Evolutionary conservation across 495 filamentous ascomycete species (phyloP).

Genomic region (Hypoxylon fuscum): DNA sequence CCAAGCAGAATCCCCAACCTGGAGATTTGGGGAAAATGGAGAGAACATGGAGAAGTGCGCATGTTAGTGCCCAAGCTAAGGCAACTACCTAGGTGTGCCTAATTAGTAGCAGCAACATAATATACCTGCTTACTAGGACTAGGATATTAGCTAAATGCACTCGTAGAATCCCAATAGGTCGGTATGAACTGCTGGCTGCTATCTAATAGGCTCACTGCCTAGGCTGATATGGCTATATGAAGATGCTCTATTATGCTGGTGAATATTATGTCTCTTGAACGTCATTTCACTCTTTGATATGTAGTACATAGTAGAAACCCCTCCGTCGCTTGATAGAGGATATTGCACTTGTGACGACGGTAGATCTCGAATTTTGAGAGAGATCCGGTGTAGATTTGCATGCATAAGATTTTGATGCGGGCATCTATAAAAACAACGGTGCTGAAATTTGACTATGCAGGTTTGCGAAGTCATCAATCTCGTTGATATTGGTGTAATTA

Average conservation of each 20-base stretch:
- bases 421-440: slow-evolving; percentile 12
- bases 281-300: slow-evolving; percentile 7
- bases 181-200: no score
- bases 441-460: slow-evolving; percentile 17
- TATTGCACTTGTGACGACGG: slow-evolving; percentile 9
- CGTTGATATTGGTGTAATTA: slow-evolving; percentile 39
- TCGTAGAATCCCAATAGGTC: background rate
- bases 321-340: slow-evolving; percentile 21
- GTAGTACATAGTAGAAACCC: slow-evolving; percentile 3
- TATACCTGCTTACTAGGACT: slow-evolving; percentile 8
- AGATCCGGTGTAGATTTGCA: slow-evolving; percentile 10
- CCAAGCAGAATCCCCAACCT: slow-evolving; percentile 30
- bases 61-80: background rate
- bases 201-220: no score
- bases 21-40: slow-evolving; percentile 43
- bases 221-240: background rate
- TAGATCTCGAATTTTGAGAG: slow-evolving; percentile 21
- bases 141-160: slow-evolving; percentile 1
- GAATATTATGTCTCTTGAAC: slow-evolving; percentile 9
- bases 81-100: background rate
- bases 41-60: slow-evolving; percentile 11
- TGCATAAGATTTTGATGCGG: slow-evolving; percentile 25
- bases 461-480: slow-evolving; percentile 27
- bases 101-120: slow-evolving; percentile 10
- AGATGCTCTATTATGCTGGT: background rate